Percentiles rank a stretch among this genome's conserved stretches.
Conservation (phyloP, 176 grass and related monocot genomes). For the Bonia amplexicaulis region DNA sequence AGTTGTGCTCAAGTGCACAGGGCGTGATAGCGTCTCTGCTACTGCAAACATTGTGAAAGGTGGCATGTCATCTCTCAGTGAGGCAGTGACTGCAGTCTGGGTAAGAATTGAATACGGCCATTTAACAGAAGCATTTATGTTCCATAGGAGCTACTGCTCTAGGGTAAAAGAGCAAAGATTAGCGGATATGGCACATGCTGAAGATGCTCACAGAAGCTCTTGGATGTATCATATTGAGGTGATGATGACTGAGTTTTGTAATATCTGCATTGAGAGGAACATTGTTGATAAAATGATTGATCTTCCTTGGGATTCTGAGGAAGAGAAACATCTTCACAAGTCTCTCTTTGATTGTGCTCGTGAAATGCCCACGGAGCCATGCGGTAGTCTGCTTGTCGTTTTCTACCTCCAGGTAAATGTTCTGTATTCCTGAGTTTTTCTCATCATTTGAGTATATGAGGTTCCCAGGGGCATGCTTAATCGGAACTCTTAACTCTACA, state of each 20-base stretch:
- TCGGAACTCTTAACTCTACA: not conserved
- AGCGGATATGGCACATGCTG: conserved; percentile 24
- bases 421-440: conserved; percentile 2
- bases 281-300: conserved; percentile 83
- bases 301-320: conserved; percentile 80
- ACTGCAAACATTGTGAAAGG: conserved; percentile 40
- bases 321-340: conserved; percentile 87
- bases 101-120: conserved; percentile 85
- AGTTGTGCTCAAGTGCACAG: conserved; percentile 60
- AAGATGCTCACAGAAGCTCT: conserved; percentile 28
- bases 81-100: conserved; percentile 67
- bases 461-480: not conserved
- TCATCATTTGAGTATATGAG: not conserved
- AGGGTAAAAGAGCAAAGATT: conserved; percentile 57
- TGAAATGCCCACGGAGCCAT: conserved; percentile 53
- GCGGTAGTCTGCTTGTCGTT: conserved; percentile 82
- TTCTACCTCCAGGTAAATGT: conserved; percentile 89
- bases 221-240: conserved; percentile 63
- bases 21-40: conserved; percentile 45
- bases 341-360: conserved; percentile 61
- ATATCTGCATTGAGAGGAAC: conserved; percentile 64
- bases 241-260: conserved; percentile 70
- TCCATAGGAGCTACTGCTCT: conserved; percentile 59
- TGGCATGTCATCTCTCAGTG: conserved; percentile 46
- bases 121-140: conserved; percentile 92